Conservation (phyloP, 2,329 filamentous ascomycete genomes). For the Colletotrichum eleusines region DNA sequence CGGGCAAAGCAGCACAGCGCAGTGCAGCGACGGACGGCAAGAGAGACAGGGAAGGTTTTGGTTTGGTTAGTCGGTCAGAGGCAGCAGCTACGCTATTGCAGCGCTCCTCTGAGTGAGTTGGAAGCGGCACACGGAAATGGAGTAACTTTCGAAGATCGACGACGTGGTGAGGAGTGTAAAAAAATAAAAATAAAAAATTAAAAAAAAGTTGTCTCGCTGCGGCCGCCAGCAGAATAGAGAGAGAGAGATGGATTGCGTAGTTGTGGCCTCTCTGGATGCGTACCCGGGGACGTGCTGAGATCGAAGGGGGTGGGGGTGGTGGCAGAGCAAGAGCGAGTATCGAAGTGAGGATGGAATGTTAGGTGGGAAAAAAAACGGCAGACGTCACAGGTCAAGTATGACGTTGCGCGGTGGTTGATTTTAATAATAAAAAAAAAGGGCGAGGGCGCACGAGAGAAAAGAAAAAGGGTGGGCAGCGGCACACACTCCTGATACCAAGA, state of each 20-base stretch:
- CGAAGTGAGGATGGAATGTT: constrained; percentile 38
- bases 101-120: constrained; percentile 40
- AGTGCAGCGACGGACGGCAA: background rate
- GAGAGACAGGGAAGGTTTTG: constrained; percentile 9
- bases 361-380: constrained; percentile 47
- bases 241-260: constrained; percentile 34
- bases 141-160: constrained; percentile 38
- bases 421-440: constrained; percentile 34
- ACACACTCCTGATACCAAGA: constrained; percentile 40
- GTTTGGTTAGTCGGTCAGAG: constrained; percentile 35
- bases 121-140: constrained; percentile 38
- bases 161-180: constrained; percentile 7
- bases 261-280: constrained; percentile 30
- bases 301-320: constrained; percentile 28
- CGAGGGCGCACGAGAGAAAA: constrained; percentile 47
- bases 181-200: background rate
- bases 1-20: constrained; percentile 9
- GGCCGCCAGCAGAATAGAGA: constrained; percentile 7
- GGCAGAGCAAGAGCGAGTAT: constrained; percentile 33
- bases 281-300: constrained; percentile 33
- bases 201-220: constrained; percentile 10
- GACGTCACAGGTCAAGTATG: constrained; percentile 59
- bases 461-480: constrained; percentile 46
- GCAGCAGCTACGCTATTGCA: constrained; percentile 41
- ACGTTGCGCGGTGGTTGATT: constrained; percentile 55